Evolutionary conservation across 495 filamentous ascomycete species (phyloP).

Genomic region (Trichoderma gamsii): DNA sequence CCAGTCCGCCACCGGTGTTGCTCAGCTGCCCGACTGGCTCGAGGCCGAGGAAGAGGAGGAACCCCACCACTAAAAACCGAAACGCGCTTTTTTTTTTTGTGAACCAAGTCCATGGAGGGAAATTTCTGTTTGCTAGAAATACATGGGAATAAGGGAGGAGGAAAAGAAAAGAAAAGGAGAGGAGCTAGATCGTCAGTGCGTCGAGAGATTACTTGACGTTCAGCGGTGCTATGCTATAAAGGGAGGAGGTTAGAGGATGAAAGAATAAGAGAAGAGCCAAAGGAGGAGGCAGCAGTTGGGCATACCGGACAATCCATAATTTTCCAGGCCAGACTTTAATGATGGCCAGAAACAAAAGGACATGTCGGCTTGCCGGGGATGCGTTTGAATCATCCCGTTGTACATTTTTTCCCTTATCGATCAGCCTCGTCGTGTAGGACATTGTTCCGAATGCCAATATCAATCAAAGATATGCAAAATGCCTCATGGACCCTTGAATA

Average conservation of each 20-base stretch:
- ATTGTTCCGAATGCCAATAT: constrained; percentile 27
- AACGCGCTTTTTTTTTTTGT: not conserved
- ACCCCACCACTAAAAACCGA: constrained; percentile 22
- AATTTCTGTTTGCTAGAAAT: not conserved
- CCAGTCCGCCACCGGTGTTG: constrained; percentile 26
- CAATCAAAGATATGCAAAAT: constrained; percentile 3
- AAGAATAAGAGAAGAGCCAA: constrained; percentile 7
- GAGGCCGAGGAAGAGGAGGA: constrained; percentile 44
- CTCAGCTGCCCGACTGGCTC: constrained; percentile 44
- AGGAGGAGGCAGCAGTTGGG: constrained; percentile 25
- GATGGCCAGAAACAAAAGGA: constrained; percentile 27
- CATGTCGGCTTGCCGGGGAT: not conserved
- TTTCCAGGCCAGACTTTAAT: not conserved
- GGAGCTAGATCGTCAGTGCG: not conserved
- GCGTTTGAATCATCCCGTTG: not conserved
- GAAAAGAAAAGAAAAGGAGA: not conserved
- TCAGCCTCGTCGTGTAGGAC: constrained; percentile 27
- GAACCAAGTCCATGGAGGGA: constrained; percentile 25
- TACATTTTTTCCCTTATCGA: not conserved
- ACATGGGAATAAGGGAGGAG: not conserved
- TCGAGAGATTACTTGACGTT: not conserved
- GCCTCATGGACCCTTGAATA: not conserved
- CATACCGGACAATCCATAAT: constrained; percentile 12
- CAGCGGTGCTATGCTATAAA: not conserved
- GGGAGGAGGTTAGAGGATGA: not conserved